Conservation (phyloP, 805 yeast genomes). For the Peterozyma toletana region DNA sequence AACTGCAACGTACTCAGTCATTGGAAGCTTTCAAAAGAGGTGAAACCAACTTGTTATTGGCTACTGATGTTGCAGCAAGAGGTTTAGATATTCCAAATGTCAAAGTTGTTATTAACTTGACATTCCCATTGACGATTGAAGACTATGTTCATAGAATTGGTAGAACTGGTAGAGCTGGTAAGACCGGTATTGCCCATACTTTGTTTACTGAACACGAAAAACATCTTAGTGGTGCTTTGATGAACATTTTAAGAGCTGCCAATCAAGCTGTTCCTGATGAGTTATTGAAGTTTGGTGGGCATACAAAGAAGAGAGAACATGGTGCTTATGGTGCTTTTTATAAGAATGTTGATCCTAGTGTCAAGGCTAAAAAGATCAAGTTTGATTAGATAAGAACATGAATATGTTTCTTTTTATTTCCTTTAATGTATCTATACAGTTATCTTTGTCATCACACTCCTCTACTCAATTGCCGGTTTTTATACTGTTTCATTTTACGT, state of each 20-base stretch:
- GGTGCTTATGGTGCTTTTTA: slow-evolving; percentile 97
- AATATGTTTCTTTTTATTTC: too few species aligned
- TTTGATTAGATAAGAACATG: slow-evolving; percentile 36
- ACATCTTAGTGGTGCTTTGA: slow-evolving; percentile 89
- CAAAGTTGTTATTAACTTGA: slow-evolving; percentile 87
- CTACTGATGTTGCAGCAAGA: slow-evolving; percentile 98
- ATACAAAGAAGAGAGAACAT: slow-evolving; percentile 96
- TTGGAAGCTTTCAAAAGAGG: slow-evolving; percentile 82
- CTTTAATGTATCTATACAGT: too few species aligned
- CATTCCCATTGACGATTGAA: slow-evolving; percentile 94
- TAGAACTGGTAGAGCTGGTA: slow-evolving; percentile 97
- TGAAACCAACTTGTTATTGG: slow-evolving; percentile 65
- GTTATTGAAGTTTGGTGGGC: slow-evolving; percentile 90
- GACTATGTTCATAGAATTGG: slow-evolving; percentile 97
- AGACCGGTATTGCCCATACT: slow-evolving; percentile 90
- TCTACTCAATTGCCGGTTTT: too few species aligned
- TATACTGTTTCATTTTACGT: too few species aligned
- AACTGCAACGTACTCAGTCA: slow-evolving; percentile 86
- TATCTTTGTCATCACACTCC: too few species aligned
- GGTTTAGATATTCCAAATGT: slow-evolving; percentile 98
- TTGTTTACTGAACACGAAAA: slow-evolving; percentile 95
- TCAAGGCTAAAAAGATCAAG: slow-evolving; percentile 84
- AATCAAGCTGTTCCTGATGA: slow-evolving; percentile 95
- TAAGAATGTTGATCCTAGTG: slow-evolving; percentile 83
- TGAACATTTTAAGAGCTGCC: slow-evolving; percentile 89